These are phyloP conservation scores for Passalora sequoiae DNA, from an alignment of 2,329 filamentous ascomycete species.

Conservation along the genomic window DNA sequence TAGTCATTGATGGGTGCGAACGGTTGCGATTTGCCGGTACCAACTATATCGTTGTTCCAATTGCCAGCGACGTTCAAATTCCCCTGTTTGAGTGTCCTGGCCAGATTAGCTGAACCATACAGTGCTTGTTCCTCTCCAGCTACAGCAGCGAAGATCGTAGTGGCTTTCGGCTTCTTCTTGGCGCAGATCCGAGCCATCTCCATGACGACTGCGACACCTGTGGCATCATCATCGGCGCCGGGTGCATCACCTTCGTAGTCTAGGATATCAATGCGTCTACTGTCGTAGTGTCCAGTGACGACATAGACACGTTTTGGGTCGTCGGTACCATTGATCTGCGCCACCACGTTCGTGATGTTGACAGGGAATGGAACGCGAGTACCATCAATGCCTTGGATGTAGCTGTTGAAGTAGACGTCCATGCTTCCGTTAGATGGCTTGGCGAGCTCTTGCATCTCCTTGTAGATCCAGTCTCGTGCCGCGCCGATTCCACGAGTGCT, in stretches of 20 bases:
- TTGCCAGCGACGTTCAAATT: slow-evolving; percentile 53
- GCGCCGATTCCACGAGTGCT: slow-evolving; percentile 52
- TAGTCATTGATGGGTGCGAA: slow-evolving; percentile 33
- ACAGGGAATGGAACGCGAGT: slow-evolving; percentile 48
- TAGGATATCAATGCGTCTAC: slow-evolving; percentile 46
- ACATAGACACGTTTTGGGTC: slow-evolving; percentile 49
- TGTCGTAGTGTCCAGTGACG: slow-evolving; percentile 54
- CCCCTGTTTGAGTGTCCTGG: slow-evolving; percentile 49
- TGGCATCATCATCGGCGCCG: slow-evolving; percentile 56
- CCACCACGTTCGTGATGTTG: slow-evolving; percentile 51
- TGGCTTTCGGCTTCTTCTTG: slow-evolving; percentile 34
- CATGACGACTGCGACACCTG: slow-evolving; percentile 52
- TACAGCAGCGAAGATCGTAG: slow-evolving; percentile 53
- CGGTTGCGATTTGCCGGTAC: slow-evolving; percentile 42
- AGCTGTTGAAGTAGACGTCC: slow-evolving; percentile 48
- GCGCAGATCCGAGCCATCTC: slow-evolving; percentile 53
- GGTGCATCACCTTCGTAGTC: slow-evolving; percentile 52
- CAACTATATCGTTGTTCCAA: slow-evolving; percentile 56
- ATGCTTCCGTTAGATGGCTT: slow-evolving; percentile 47
- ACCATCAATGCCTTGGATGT: slow-evolving; percentile 46
- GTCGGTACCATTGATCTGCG: slow-evolving; percentile 47
- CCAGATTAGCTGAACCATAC: slow-evolving; percentile 49
- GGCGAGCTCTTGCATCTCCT: slow-evolving; percentile 48
- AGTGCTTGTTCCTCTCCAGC: slow-evolving; percentile 56
- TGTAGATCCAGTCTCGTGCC: slow-evolving; percentile 53